These are phyloP conservation scores for Avena eriantha DNA, from an alignment of 176 grass and related monocot species.

Conservation along the genomic window DNA sequence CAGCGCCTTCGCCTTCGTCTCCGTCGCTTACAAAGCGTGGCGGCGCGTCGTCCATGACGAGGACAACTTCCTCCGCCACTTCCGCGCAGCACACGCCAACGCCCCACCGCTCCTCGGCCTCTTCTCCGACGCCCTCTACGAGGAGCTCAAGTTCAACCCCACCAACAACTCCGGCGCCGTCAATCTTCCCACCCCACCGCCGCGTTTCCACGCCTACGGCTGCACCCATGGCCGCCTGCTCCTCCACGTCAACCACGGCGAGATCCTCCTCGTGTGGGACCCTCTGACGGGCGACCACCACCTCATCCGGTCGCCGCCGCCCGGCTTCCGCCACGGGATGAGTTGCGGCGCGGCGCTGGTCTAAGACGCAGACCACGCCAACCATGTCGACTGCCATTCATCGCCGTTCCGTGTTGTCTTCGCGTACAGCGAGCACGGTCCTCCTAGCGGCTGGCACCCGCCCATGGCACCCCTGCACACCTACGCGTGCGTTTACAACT, in stretches of 20 bases:
- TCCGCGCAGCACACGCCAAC: background rate
- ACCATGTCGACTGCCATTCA: conserved; percentile 12
- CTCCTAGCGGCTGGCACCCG: background rate
- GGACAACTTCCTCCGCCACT: background rate
- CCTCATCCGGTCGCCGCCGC: background rate
- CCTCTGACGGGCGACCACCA: background rate
- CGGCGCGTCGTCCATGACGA: background rate
- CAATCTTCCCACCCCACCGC: background rate
- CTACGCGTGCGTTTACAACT: background rate
- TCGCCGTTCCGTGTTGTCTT: conserved; percentile 16
- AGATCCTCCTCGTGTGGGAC: conserved; percentile 1
- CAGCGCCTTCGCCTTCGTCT: background rate
- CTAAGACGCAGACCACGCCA: background rate
- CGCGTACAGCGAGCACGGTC: background rate
- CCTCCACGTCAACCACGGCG: background rate
- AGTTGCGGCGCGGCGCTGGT: background rate
- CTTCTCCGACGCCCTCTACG: background rate
- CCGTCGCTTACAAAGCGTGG: background rate
- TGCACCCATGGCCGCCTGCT: conserved; percentile 6
- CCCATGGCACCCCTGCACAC: background rate
- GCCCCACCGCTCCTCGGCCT: background rate
- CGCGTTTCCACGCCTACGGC: background rate
- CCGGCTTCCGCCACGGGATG: background rate
- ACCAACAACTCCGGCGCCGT: background rate
- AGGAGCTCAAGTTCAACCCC: background rate